A percentile compares a stretch with the other conserved stretches of the same genome.
phyloP scores from a whole-genome alignment of 176 grass and related monocot genomes.

The Eragrostis nindensis region DNA sequence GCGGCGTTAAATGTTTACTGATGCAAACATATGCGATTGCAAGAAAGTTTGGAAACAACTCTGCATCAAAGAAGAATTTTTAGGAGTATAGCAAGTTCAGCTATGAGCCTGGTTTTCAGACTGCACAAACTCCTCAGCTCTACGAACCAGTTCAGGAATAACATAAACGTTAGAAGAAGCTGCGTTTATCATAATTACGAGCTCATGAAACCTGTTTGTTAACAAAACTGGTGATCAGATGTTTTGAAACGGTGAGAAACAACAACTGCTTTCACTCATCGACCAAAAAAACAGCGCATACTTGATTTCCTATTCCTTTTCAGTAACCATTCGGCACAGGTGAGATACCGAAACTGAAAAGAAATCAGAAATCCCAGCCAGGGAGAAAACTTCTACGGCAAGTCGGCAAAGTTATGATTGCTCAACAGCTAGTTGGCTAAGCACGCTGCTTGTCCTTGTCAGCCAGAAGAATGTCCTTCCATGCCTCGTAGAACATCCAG shows the following conservation, averaged over 20 bases:
- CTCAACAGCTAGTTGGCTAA: not conserved
- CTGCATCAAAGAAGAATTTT: too few relatives aligned
- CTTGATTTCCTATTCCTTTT: not conserved
- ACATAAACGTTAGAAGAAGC: not conserved
- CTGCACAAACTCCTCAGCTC: not conserved
- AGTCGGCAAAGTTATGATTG: not conserved
- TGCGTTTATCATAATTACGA: not conserved
- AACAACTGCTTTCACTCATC: conserved; percentile 15
- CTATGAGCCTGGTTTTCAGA: not conserved
- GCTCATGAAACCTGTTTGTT: not conserved
- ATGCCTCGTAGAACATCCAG: conserved; percentile 97
- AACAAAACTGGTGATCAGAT: not conserved
- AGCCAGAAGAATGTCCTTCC: conserved; percentile 78
- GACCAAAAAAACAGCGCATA: not conserved
- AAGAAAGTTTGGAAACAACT: too few relatives aligned
- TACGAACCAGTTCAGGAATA: not conserved
- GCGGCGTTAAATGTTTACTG: too few relatives aligned
- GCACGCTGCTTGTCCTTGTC: conserved; percentile 13
- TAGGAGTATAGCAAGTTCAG: not conserved
- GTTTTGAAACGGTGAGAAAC: not conserved
- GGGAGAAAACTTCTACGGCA: not conserved
- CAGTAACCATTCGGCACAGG: not conserved
- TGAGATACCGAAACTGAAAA: conserved; percentile 14
- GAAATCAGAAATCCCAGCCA: not conserved
- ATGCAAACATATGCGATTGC: not conserved